These are phyloP conservation scores for Curvularia verruculosa DNA, from an alignment of 2,329 filamentous ascomycete genomes.

Conservation along the genomic window DNA sequence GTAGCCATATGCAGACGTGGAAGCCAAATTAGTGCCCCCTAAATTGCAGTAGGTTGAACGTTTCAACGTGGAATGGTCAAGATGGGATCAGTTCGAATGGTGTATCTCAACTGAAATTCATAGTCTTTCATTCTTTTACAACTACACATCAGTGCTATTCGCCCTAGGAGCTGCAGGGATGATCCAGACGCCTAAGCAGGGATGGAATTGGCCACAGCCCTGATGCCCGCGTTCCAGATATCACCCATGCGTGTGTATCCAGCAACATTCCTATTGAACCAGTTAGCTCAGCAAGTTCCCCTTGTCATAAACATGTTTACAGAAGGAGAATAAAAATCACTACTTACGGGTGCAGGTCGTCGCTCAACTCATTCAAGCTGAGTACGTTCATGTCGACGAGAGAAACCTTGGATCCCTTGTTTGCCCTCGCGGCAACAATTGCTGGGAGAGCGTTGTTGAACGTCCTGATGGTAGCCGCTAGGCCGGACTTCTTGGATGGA, in stretches of 20 bases:
- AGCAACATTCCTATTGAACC: slow-evolving; percentile 21
- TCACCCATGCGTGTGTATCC: slow-evolving; percentile 41
- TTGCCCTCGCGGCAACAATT: slow-evolving; percentile 27
- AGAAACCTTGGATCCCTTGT: slow-evolving; percentile 33
- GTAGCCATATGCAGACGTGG: not conserved
- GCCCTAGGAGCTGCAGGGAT: not conserved
- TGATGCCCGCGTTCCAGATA: slow-evolving; percentile 32
- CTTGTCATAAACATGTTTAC: not conserved
- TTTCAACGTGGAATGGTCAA: not conserved
- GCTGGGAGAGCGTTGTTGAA: slow-evolving; percentile 37
- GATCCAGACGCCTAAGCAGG: not conserved
- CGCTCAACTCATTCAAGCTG: slow-evolving; percentile 26
- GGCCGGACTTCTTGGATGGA: slow-evolving; percentile 18
- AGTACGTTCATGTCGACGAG: slow-evolving; percentile 35
- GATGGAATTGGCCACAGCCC: not conserved
- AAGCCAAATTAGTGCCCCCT: not conserved
- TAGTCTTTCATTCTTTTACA: not conserved
- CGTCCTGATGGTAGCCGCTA: slow-evolving; percentile 23
- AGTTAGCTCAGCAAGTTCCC: slow-evolving; percentile 1
- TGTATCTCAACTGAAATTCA: not conserved
- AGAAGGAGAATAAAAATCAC: not conserved
- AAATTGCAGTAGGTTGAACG: not conserved
- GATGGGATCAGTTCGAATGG: not conserved
- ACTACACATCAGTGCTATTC: not conserved
- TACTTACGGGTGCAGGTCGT: slow-evolving; percentile 38